Evolutionary conservation across 192 early-diverging fungal species (phyloP), one percentile per base, ranked within the genome.

Genomic region (Spizellomyces sp.): DNA sequence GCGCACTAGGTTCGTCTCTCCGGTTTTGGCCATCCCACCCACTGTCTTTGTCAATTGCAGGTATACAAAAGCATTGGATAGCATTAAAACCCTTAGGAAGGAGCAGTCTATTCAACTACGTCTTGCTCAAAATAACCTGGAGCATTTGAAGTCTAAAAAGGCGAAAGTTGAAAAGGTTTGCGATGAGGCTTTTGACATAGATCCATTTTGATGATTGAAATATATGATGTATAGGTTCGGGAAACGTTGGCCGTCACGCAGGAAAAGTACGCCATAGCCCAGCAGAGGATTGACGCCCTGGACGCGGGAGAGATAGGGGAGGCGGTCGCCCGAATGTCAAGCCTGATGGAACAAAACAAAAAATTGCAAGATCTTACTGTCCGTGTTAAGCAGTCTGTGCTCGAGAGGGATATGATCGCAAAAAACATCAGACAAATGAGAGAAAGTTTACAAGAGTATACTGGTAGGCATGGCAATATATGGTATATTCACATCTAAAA

Each of bases 41-140:
- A n/a, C 12, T 72, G 47, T 15, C 5, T 36, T 10, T 27, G 46
- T 17, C 27, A 15, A 19, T 48, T 9, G 0, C 17, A 89, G 89
- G 71, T 94, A 95, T 74, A 96, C 95, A 43, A 98, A 95, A 71
- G 95, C 92, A 2, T 80, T 99, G 8, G 93, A 90, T 14, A 84
- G 80, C 54, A 94, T 99, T 52, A 95, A 93, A 62, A 62, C 73
- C 6, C 80, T 94, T 43, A 78, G 87, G 61, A 96, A 98, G 64
- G 86, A 90, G 52, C 83, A 92, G 69, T 64, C 73, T 0, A 67
- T 76, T 10, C 84, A 91, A 17, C 77, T 96, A 4, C 88, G 87
- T 21, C 74, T 90, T 5, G 80, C 90, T 54, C 76, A 87, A 27
- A 66, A 78, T 4, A 83, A 89, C 70, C 81, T 99, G 14, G 81